Conservation (phyloP, 306 rosid species). For the Herpetospermum pedunculosum region DNA sequence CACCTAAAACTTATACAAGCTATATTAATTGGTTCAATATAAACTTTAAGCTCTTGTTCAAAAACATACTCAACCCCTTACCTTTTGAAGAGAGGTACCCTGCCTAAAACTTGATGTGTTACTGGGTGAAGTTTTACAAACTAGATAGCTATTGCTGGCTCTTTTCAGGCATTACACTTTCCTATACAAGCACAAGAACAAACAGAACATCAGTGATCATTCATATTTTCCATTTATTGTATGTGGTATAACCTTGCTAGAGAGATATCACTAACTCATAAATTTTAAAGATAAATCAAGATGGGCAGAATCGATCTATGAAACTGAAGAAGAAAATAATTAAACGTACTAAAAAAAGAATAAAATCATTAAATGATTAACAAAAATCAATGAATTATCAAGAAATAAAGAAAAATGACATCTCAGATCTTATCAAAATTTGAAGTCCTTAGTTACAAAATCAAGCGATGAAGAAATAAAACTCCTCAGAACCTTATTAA, state of each 20-base stretch:
- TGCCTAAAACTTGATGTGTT: neutral
- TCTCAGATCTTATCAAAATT: neutral
- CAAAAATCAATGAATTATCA: neutral
- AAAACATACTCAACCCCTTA: constrained; percentile 1
- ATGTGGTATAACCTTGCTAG: neutral
- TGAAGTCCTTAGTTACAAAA: too few relatives aligned
- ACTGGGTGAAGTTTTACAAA: neutral
- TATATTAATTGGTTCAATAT: neutral
- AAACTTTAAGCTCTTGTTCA: neutral
- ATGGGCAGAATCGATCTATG: neutral
- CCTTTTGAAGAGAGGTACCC: neutral
- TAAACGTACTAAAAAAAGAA: neutral
- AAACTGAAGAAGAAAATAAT: neutral
- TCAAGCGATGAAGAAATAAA: too few relatives aligned
- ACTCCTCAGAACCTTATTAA: too few relatives aligned
- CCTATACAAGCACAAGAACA: neutral
- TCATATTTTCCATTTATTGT: neutral
- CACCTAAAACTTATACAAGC: neutral
- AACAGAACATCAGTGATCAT: neutral
- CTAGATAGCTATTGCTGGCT: neutral
- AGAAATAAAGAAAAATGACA: neutral
- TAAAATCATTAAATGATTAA: neutral
- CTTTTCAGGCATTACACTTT: neutral
- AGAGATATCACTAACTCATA: neutral
- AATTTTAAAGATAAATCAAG: neutral